phyloP scores from a whole-genome alignment of 495 filamentous ascomycete species.

The Penicillium lividum region DNA sequence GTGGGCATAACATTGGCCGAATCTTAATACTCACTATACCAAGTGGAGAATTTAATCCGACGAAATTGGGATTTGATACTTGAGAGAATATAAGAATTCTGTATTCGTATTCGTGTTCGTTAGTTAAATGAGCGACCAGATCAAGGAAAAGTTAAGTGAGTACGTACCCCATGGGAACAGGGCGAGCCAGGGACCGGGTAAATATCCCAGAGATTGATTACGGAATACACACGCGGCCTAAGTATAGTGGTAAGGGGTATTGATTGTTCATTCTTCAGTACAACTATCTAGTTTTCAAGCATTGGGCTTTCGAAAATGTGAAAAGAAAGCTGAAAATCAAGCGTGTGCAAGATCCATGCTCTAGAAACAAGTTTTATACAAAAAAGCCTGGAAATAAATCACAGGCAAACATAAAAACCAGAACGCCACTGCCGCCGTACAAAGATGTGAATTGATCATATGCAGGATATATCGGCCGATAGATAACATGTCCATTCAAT shows the following conservation, averaged over 20 bases:
- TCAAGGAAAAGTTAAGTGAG: no score
- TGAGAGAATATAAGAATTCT: not conserved
- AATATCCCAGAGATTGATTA: no score
- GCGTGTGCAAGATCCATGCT: not conserved
- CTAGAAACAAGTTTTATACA: conserved; percentile 22
- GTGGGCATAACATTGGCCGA: not conserved
- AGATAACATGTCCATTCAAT: not conserved
- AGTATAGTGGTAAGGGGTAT: not conserved
- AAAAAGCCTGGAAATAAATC: conserved; percentile 1
- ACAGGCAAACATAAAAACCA: conserved; percentile 6
- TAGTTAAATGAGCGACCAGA: no score
- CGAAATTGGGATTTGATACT: not conserved
- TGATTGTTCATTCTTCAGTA: not conserved
- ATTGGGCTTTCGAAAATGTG: not conserved
- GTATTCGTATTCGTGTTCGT: not conserved
- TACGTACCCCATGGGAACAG: no score
- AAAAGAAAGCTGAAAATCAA: not conserved
- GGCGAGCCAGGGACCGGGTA: no score
- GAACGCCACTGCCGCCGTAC: conserved; percentile 20
- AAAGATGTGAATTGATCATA: conserved; percentile 5
- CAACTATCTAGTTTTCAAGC: not conserved
- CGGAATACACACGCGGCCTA: not conserved
- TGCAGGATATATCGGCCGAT: conserved; percentile 4
- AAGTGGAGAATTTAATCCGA: not conserved
- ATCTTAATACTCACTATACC: not conserved